phyloP scores from a whole-genome alignment of 208 protist species.

The Leishmania aethiopica region DNA sequence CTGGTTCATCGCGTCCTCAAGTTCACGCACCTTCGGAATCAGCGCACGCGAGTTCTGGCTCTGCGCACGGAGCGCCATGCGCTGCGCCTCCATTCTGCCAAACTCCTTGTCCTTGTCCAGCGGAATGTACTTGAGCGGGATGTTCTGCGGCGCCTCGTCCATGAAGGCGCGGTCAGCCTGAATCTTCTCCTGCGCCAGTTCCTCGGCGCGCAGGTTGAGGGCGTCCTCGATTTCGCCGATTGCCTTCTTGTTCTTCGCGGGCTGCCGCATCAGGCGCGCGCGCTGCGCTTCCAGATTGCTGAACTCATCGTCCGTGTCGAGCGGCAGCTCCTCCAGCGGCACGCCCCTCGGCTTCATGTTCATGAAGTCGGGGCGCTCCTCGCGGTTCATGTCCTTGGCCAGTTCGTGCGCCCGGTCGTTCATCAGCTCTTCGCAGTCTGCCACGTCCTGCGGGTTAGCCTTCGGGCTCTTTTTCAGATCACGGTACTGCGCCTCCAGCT shows the following conservation, averaged over 20 bases:
- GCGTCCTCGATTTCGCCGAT: conserved; percentile 55
- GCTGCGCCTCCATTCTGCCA: conserved; percentile 62
- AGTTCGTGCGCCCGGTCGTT: conserved; percentile 76
- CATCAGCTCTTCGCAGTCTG: conserved; percentile 77
- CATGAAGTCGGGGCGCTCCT: conserved; percentile 67
- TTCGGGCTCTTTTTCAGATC: conserved; percentile 58
- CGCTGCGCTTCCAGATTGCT: conserved; percentile 68
- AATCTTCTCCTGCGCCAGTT: conserved; percentile 75
- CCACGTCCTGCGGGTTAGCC: conserved; percentile 55
- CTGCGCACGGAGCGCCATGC: conserved; percentile 46
- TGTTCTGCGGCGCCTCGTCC: conserved; percentile 62
- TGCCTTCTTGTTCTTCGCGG: conserved; percentile 60
- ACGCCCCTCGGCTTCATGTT: conserved; percentile 50
- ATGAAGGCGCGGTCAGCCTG: conserved; percentile 70
- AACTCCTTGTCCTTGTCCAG: conserved; percentile 73
- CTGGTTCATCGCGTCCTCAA: conserved; percentile 75
- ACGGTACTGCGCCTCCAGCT: conserved; percentile 59
- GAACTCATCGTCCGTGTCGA: conserved; percentile 74
- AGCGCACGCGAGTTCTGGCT: conserved; percentile 35
- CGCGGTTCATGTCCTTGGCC: conserved; percentile 67
- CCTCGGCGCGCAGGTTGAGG: conserved; percentile 67
- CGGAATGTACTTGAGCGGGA: conserved; percentile 64
- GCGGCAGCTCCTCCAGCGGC: conserved; percentile 61
- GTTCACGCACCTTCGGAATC: conserved; percentile 44
- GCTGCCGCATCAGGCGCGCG: conserved; percentile 57